Percentiles rank a stretch among this genome's conserved stretches.
Evolutionary conservation across 768 basidiomycete genomes (phyloP).

Genomic region (Tricholoma terreum): DNA sequence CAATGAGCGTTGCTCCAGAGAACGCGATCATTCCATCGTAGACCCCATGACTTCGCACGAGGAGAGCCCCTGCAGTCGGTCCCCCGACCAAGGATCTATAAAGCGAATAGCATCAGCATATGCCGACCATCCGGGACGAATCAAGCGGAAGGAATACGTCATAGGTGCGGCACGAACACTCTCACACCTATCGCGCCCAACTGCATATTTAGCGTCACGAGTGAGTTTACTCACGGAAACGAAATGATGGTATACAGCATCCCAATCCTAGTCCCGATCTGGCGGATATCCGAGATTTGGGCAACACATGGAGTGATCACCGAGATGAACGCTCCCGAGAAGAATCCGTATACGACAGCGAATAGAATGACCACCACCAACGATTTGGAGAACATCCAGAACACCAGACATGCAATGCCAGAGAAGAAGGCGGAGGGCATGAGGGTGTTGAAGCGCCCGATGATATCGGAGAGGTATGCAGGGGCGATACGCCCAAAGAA

Average conservation of each 20-base stretch:
- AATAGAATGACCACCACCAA: conserved; percentile 46
- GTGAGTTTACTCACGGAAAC: conserved; percentile 60
- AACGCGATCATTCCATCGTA: conserved; percentile 55
- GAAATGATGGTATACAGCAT: conserved; percentile 63
- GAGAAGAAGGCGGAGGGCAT: conserved; percentile 59
- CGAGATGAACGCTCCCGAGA: conserved; percentile 66
- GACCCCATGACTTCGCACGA: conserved; percentile 41
- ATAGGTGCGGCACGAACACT: neutral
- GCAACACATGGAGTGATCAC: conserved; percentile 66
- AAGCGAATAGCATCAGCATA: neutral
- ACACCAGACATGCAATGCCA: conserved; percentile 53
- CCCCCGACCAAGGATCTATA: conserved; percentile 62
- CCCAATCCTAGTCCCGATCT: conserved; percentile 64
- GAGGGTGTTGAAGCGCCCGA: conserved; percentile 69
- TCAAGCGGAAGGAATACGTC: neutral
- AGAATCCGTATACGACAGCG: conserved; percentile 57
- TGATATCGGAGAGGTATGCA: conserved; percentile 57
- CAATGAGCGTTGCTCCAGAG: conserved; percentile 54
- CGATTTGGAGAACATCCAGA: conserved; percentile 52
- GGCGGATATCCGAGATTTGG: conserved; percentile 56
- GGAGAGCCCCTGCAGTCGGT: conserved; percentile 59
- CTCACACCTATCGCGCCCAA: neutral
- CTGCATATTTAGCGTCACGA: neutral
- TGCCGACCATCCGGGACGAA: neutral
- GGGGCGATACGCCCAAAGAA: conserved; percentile 64